phyloP scores from a whole-genome alignment of 306 rosid species.

The Quillaja saponaria region DNA sequence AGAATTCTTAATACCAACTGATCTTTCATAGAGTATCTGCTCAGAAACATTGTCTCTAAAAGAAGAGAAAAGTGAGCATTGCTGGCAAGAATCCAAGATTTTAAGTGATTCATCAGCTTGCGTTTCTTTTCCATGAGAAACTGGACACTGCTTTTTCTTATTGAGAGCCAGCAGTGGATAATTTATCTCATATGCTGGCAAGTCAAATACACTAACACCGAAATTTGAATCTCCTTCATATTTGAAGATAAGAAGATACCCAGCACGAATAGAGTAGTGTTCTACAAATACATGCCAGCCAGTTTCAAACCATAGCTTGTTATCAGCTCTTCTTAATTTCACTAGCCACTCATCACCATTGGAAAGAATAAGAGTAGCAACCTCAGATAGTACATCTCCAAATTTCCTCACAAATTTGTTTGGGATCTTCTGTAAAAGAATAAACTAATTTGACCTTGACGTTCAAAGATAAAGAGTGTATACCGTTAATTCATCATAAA shows the following conservation, averaged over 20 bases:
- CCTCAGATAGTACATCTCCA: background rate
- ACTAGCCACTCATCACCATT: background rate
- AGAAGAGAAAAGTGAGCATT: background rate
- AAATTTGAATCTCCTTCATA: slow-evolving; percentile 22
- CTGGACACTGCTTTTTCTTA: background rate
- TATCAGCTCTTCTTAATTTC: slow-evolving; percentile 5
- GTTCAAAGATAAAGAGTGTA: no score
- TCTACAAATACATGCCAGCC: slow-evolving; percentile 25
- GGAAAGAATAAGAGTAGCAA: slow-evolving; percentile 11
- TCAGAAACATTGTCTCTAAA: background rate
- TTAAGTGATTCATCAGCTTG: background rate
- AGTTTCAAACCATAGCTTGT: slow-evolving; percentile 9
- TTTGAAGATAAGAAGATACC: slow-evolving; percentile 19
- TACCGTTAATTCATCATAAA: background rate
- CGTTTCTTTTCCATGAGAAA: slow-evolving; percentile 5
- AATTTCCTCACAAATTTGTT: slow-evolving; percentile 7
- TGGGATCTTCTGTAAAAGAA: slow-evolving; percentile 13
- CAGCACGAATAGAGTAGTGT: slow-evolving; percentile 11
- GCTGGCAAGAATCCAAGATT: background rate
- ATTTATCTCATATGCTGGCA: slow-evolving; percentile 11
- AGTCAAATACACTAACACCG: slow-evolving; percentile 13
- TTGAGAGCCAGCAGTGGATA: background rate
- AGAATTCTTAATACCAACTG: background rate
- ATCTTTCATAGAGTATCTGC: background rate
- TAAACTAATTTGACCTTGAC: background rate